Evolutionary conservation across 2,329 filamentous ascomycete genomes (phyloP), one percentile per base, ranked within the genome.

Genomic region (Penicillium griseofulvum): DNA sequence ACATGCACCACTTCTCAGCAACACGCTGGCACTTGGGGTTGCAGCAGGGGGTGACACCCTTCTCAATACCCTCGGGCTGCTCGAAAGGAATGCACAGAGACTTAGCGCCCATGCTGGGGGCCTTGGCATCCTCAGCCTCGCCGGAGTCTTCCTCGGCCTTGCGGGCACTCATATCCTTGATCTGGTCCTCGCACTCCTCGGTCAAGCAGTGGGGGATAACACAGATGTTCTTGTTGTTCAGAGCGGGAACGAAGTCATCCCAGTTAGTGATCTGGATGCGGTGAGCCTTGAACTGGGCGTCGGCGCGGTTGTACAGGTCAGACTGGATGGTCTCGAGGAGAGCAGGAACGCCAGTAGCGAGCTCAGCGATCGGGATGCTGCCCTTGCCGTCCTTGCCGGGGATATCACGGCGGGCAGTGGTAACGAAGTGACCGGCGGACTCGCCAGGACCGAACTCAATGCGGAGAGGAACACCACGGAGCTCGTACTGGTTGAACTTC

Each of bases 401-500:
- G 37, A 89, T 89, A 73, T 99, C 94, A 67, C 95, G 90, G 68
- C 94, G 90, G 22, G 92, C 90, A 60, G 84, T 90, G 60, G 88
- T 90, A 64, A 97, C 88, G 39, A 92, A 89, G 55, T 88, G 84
- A 71, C 92, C 90, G 61, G 89, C 90, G 12, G 88, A 87, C 71
- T 97, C 94, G 77, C 96, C 96, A 68, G 94, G 93, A 6, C 95
- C 95, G 70, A 96, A 96, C 75, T 99, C 94, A 56, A 99, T 83
- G 56, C 94, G 89, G 36, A 99, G 84, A 44, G 95, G 94, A 39
- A 97, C 89, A 72, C 95, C 94, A 78, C 93, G 95, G 66, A 97
- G 83, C 75, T 99, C 95, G 91, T 91, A 97, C 77, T 99, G 92
- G 77, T 95, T 96, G 81, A 99, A 99, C 77, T 99, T 99, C 87